phyloP scores from a whole-genome alignment of 805 yeast genomes.

The Lipomyces yamanashiensis region DNA sequence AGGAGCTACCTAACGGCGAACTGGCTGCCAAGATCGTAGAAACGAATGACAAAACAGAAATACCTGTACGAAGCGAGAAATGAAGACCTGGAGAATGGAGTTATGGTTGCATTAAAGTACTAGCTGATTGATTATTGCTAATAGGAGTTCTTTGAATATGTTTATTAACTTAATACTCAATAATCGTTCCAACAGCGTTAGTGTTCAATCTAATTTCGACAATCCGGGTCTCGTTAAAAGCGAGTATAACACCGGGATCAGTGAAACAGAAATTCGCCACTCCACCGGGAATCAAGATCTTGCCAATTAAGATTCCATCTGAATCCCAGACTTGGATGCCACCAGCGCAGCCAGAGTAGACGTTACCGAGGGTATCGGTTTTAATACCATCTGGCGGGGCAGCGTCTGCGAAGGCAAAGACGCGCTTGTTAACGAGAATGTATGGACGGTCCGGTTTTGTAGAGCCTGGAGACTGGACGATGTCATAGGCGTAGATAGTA shows the following conservation, averaged over 20 bases:
- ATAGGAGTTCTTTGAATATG: background rate
- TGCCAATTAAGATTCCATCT: slow-evolving; percentile 40
- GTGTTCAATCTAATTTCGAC: slow-evolving; percentile 35
- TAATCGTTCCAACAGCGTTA: slow-evolving; percentile 32
- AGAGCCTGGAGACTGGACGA: slow-evolving; percentile 27
- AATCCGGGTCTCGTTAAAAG: slow-evolving; percentile 39
- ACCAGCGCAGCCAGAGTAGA: slow-evolving; percentile 42
- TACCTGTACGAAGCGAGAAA: background rate
- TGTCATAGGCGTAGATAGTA: slow-evolving; percentile 42
- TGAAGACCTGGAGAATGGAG: background rate
- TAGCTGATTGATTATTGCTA: background rate
- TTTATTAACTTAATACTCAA: slow-evolving; percentile 2
- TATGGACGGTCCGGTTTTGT: slow-evolving; percentile 24
- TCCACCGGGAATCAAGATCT: slow-evolving; percentile 39
- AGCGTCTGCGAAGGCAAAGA: slow-evolving; percentile 41
- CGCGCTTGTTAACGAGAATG: slow-evolving; percentile 37
- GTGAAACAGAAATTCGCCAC: slow-evolving; percentile 42
- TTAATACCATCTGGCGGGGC: slow-evolving; percentile 44
- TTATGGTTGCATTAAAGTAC: background rate
- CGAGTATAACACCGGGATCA: slow-evolving; percentile 38
- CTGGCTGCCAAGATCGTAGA: background rate
- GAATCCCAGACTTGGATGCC: slow-evolving; percentile 43
- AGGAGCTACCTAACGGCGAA: background rate
- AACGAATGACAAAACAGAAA: background rate
- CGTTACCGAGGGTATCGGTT: slow-evolving; percentile 40